These are phyloP conservation scores for Auriculariales sp. DNA, from an alignment of 768 basidiomycete species.

Conservation along the genomic window DNA sequence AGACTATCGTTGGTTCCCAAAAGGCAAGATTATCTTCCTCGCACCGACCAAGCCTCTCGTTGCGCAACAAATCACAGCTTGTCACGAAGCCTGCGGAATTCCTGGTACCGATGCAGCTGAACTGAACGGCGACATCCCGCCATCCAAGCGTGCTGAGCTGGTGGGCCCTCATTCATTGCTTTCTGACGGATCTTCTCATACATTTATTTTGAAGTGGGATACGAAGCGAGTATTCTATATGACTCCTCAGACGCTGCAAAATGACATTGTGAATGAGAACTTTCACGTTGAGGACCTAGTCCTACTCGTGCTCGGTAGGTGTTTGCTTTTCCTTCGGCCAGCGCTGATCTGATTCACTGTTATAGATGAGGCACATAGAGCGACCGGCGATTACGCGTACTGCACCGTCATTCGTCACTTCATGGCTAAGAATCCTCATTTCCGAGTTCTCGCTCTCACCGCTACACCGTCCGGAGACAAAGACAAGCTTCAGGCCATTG, in stretches of 20 bases:
- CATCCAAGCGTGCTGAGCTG: slow-evolving; percentile 36
- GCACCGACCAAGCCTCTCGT: slow-evolving; percentile 96
- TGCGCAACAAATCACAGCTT: slow-evolving; percentile 87
- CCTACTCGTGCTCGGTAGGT: slow-evolving; percentile 72
- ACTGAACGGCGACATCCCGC: slow-evolving; percentile 63
- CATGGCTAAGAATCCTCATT: slow-evolving; percentile 90
- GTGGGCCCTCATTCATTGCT: slow-evolving; percentile 26
- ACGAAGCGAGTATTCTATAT: slow-evolving; percentile 85
- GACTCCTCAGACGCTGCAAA: slow-evolving; percentile 89
- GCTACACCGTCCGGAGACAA: slow-evolving; percentile 85
- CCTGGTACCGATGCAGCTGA: slow-evolving; percentile 75
- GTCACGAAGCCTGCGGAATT: slow-evolving; percentile 86
- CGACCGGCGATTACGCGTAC: slow-evolving; percentile 87
- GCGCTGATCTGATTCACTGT: too few relatives aligned
- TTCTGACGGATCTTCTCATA: slow-evolving; percentile 7
- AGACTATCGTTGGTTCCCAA: slow-evolving; percentile 89
- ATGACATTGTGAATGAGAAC: slow-evolving; percentile 59
- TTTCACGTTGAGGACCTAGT: slow-evolving; percentile 73
- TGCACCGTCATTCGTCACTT: slow-evolving; percentile 76
- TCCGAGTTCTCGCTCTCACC: slow-evolving; percentile 83
- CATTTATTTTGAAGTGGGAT: slow-evolving; percentile 38
- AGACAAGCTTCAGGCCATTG: slow-evolving; percentile 75
- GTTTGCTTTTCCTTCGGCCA: not conserved
- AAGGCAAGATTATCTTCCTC: slow-evolving; percentile 85
- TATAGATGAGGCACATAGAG: slow-evolving; percentile 88